Evolutionary conservation across 192 early-diverging fungal species (phyloP).

Genomic region (Phlyctochytrium bullatum): DNA sequence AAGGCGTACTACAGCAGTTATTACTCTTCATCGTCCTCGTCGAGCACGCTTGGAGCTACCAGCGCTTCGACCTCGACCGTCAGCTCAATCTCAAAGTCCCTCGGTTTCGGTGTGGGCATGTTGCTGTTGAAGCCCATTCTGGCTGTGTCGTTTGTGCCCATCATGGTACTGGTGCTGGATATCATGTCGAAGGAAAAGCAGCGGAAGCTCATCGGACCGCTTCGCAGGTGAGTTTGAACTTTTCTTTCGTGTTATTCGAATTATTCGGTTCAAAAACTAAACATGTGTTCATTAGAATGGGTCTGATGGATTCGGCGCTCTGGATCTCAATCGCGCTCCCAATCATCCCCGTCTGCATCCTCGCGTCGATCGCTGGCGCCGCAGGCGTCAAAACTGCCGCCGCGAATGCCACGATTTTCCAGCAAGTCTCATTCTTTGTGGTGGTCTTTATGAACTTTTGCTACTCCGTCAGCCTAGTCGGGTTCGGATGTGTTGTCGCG

Average conservation of each 20-base stretch:
- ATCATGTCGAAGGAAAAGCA: constrained; percentile 26
- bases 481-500: constrained; percentile 9
- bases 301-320: constrained; percentile 19
- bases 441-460: constrained; percentile 17
- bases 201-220: constrained; percentile 14
- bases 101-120: not conserved
- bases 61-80: not conserved
- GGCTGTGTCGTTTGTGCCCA: constrained; percentile 11
- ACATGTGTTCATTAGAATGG: constrained; percentile 5
- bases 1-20: too few relatives aligned
- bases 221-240: constrained; percentile 10
- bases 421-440: constrained; percentile 15
- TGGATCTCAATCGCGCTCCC: constrained; percentile 22
- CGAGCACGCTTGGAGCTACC: not conserved
- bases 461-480: constrained; percentile 14
- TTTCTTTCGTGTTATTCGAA: not conserved
- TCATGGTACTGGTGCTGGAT: constrained; percentile 22
- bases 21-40: too few relatives aligned
- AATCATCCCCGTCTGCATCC: constrained; percentile 5
- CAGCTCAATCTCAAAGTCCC: not conserved
- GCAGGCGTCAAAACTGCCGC: constrained; percentile 8
- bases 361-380: constrained; percentile 6
- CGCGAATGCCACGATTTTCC: constrained; percentile 5
- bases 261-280: not conserved
- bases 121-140: constrained; percentile 10